Conservation (phyloP, 108 stramenopile species). For the Thalassiosira profunda region DNA sequence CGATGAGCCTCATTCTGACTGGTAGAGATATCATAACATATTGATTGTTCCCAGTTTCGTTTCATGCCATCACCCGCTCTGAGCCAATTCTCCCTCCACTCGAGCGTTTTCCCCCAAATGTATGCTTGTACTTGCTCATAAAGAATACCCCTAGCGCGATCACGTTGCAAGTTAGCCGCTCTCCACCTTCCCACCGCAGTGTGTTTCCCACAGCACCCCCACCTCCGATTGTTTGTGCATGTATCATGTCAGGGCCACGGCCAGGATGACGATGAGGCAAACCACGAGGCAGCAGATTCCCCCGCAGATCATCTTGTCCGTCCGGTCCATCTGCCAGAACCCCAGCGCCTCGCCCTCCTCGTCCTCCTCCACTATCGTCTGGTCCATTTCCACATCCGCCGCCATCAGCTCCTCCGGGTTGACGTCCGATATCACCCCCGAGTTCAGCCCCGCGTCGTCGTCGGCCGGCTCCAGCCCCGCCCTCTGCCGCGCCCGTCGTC, state of each 20-base stretch:
- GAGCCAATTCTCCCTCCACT: too few species aligned
- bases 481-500: conserved; percentile 27
- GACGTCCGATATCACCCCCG: background rate
- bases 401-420: conserved; percentile 32
- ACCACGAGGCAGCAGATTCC: conserved; percentile 31
- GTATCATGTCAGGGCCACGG: conserved; percentile 30
- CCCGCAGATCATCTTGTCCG: conserved; percentile 43
- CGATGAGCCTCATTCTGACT: too few species aligned
- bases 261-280: conserved; percentile 37
- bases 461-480: conserved; percentile 28
- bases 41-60: too few species aligned
- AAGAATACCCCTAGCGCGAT: too few species aligned
- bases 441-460: background rate
- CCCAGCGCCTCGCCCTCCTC: conserved; percentile 19
- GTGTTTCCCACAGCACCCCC: too few species aligned
- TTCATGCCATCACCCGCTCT: too few species aligned
- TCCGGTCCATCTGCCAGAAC: conserved; percentile 47
- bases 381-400: conserved; percentile 33
- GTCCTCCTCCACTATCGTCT: conserved; percentile 28
- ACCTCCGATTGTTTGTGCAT: too few species aligned
- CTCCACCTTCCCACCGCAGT: too few species aligned
- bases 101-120: too few species aligned
- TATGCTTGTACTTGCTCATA: too few species aligned
- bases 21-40: too few species aligned
- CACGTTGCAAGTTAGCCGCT: too few species aligned